Base-by-base conservation (phyloP, 306 rosid species). In the Leucaena leucocephala region DNA sequence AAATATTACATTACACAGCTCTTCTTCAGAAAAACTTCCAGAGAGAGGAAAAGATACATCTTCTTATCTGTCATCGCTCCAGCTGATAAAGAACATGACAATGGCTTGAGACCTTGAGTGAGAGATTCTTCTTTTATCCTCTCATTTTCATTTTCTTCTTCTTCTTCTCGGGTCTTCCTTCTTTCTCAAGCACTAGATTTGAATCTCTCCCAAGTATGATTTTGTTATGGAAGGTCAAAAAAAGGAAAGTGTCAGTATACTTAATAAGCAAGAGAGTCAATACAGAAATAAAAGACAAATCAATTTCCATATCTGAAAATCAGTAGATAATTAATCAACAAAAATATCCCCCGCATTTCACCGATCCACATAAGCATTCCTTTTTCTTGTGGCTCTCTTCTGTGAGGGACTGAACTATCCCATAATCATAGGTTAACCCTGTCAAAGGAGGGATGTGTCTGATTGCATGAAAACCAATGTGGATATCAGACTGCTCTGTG, bases 391-490 rank as follows among this genome's bases (percentile, higher is more conserved):
- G 92, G 22, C 87, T 87, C 36, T 64, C 27, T 27, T 27, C 82
- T 42, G 85, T 87, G 33, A 87, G 90, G 68, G 84, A 81, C 33
- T 81, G 81, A 68, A 87, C 88, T 38, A 74, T 55, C 68, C 96
- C 98, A 84, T 94, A 94, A 86, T 94, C 98, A 82, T 84, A 94
- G 38, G 97, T 89, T 87, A 94, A 82, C 87, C 92, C 97, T 75
- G 86, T 81, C 96, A 90, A 86, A 16, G 94, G 97, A 82, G 97
- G 97, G 78, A 94, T 86, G 75, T 94, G 96, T 68, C 87, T 82
- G 67, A 87, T 76, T 39, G 96, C 87, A 80, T 58, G 85, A 77
- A 94, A 94, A 5, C 90, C 92, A 76, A 94, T 72, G 76, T 88
- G 98, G 22, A 89, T 80, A 87, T 94, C 96, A 34, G 83, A 66